Evolutionary conservation across 1,284 basidiomycete species (phyloP).

Genomic region (Pterulicium gracile): DNA sequence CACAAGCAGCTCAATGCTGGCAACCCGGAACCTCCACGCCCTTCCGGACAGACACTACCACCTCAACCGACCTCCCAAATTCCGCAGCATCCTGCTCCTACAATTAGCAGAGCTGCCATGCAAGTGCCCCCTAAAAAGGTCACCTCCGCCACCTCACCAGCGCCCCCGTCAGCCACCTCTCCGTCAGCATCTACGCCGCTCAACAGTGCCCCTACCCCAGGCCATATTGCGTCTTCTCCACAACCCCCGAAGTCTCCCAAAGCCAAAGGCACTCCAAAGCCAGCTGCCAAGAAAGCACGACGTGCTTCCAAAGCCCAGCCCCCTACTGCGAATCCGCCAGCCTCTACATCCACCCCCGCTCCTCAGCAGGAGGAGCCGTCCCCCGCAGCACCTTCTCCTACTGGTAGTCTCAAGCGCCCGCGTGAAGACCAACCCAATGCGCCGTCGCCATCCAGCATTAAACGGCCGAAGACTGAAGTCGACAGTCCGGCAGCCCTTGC

Average conservation of each 20-base stretch:
- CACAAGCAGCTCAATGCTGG: slow-evolving; percentile 9
- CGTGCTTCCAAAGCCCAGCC: slow-evolving; percentile 22
- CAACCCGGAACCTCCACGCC: slow-evolving; percentile 12
- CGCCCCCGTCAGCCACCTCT: slow-evolving; percentile 12
- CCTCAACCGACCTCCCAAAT: slow-evolving; percentile 12
- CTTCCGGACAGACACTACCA: slow-evolving; percentile 19
- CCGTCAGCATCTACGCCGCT: slow-evolving; percentile 4
- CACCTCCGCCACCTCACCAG: neutral
- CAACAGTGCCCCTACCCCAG: neutral
- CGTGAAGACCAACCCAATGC: slow-evolving; percentile 44
- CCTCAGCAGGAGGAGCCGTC: slow-evolving; percentile 15
- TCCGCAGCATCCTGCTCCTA: slow-evolving; percentile 6
- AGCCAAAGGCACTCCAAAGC: slow-evolving; percentile 27
- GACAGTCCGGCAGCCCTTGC: too few relatives aligned
- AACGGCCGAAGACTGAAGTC: slow-evolving; percentile 61
- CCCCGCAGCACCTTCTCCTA: slow-evolving; percentile 14
- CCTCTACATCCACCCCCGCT: slow-evolving; percentile 21
- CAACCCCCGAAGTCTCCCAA: slow-evolving; percentile 36
- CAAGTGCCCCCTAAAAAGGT: neutral
- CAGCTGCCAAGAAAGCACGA: slow-evolving; percentile 20
- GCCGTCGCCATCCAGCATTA: slow-evolving; percentile 45
- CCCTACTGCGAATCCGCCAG: slow-evolving; percentile 19
- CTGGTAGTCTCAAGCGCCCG: slow-evolving; percentile 36
- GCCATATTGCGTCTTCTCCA: neutral
- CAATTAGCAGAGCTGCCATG: neutral